These are phyloP conservation scores for Pleurotus giganteus DNA, from an alignment of 768 basidiomycete genomes.

Conservation along the genomic window DNA sequence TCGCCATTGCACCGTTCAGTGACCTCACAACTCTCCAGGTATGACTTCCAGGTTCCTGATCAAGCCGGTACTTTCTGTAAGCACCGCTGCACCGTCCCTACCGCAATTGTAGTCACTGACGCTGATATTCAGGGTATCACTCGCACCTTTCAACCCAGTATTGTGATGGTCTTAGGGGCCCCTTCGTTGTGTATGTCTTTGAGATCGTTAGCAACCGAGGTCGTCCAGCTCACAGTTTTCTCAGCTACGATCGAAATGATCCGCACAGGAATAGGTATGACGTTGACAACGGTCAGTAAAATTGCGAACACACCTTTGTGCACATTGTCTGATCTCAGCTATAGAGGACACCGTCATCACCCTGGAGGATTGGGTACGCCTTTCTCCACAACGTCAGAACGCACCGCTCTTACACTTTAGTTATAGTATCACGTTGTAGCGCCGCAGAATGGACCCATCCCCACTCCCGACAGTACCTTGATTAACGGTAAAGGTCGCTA, in stretches of 20 bases:
- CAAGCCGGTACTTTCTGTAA: constrained; percentile 33
- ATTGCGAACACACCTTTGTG: not conserved
- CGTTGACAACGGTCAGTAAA: constrained; percentile 31
- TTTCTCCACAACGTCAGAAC: not conserved
- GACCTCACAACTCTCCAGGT: constrained; percentile 36
- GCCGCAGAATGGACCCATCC: not conserved
- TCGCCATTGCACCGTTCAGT: constrained; percentile 34
- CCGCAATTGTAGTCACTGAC: constrained; percentile 23
- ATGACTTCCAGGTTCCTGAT: constrained; percentile 35
- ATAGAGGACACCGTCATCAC: constrained; percentile 38
- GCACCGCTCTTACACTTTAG: not conserved
- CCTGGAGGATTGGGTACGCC: constrained; percentile 36
- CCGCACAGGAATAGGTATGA: constrained; percentile 31
- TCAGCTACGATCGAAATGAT: constrained; percentile 46
- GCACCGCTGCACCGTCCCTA: constrained; percentile 12
- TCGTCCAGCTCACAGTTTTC: constrained; percentile 22
- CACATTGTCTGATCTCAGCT: not conserved
- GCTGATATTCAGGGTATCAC: constrained; percentile 42
- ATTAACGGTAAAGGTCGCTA: constrained; percentile 55
- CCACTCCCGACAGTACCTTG: no score
- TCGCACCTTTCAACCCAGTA: constrained; percentile 23
- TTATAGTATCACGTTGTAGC: constrained; percentile 9
- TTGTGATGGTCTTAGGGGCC: constrained; percentile 39
- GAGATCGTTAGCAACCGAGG: constrained; percentile 19
- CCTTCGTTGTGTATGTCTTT: constrained; percentile 16